phyloP scores from a whole-genome alignment of 2,329 filamentous ascomycete species.

The Sporothrix mexicana region DNA sequence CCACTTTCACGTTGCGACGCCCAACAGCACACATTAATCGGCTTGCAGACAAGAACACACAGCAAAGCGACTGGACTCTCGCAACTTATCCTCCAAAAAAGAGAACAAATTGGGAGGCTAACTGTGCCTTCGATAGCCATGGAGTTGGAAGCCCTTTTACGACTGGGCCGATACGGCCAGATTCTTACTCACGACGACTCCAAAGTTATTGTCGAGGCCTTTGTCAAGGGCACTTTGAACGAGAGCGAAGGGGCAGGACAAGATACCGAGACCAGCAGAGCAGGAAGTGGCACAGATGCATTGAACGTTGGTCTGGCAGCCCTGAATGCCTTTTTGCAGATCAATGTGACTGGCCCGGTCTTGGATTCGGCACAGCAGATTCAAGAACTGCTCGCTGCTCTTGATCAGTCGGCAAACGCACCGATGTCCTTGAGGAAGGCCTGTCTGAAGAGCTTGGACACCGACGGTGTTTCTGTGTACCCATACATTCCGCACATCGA shows the following conservation, averaged over 20 bases:
- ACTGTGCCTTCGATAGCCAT: conserved; percentile 11
- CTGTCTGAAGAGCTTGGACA: conserved; percentile 72
- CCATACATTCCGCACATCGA: conserved; percentile 82
- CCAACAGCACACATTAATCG: not conserved
- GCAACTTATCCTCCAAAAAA: not conserved
- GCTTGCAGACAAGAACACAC: not conserved
- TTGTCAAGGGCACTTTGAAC: conserved; percentile 26
- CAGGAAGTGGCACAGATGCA: conserved; percentile 10
- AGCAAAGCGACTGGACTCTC: not conserved
- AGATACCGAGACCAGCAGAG: not conserved
- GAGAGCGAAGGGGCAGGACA: not conserved
- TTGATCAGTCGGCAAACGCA: conserved; percentile 39
- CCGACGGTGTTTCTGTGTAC: conserved; percentile 88
- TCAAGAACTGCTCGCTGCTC: conserved; percentile 45
- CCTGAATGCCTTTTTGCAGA: conserved; percentile 80
- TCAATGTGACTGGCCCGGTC: conserved; percentile 85
- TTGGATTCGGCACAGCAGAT: conserved; percentile 52
- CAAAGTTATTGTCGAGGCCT: conserved; percentile 22
- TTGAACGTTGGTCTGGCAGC: conserved; percentile 67
- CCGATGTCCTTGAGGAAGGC: conserved; percentile 54
- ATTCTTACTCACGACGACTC: conserved; percentile 27
- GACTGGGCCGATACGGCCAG: conserved; percentile 33
- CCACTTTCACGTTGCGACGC: conserved; percentile 28
- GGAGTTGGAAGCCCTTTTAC: conserved; percentile 26
- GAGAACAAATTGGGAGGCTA: too few relatives aligned